Conservation (phyloP, 192 early-diverging fungal species). For the Podila horticola region DNA sequence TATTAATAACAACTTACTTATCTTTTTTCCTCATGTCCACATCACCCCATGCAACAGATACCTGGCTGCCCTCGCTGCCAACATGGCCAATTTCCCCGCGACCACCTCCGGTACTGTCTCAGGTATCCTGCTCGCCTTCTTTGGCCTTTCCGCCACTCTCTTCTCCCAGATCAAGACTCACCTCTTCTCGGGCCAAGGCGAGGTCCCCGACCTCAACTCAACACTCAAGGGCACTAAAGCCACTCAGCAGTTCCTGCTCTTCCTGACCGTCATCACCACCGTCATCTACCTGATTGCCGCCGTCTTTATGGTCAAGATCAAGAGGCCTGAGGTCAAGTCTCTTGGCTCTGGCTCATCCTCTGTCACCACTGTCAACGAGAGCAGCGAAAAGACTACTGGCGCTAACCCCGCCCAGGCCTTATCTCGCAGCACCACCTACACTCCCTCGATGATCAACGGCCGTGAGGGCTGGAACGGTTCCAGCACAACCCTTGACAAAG, state of each 20-base stretch:
- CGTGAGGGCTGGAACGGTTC: constrained; percentile 39
- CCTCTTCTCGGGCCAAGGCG: constrained; percentile 32
- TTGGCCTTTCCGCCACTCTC: constrained; percentile 47
- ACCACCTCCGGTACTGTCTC: constrained; percentile 49
- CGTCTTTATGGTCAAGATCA: constrained; percentile 49
- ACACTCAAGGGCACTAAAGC: constrained; percentile 30
- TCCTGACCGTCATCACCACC: constrained; percentile 45
- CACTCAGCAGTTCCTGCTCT: constrained; percentile 42
- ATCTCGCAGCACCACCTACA: constrained; percentile 43
- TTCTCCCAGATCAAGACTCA: constrained; percentile 52
- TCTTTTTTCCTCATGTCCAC: constrained; percentile 1
- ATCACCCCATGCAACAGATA: constrained; percentile 16
- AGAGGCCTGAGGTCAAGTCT: constrained; percentile 16
- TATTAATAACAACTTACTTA: neutral
- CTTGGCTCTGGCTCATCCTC: constrained; percentile 26
- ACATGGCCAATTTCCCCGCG: constrained; percentile 51
- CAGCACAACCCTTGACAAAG: constrained; percentile 33
- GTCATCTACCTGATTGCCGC: constrained; percentile 41
- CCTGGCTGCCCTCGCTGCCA: constrained; percentile 46
- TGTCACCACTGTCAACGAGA: constrained; percentile 6
- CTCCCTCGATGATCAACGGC: constrained; percentile 38
- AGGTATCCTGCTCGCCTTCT: constrained; percentile 47
- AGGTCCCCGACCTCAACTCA: constrained; percentile 1
- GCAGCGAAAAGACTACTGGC: constrained; percentile 2
- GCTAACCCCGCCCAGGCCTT: constrained; percentile 5